Base-by-base conservation (phyloP, 192 early-diverging fungal genomes). In the Backusella macrospora region DNA sequence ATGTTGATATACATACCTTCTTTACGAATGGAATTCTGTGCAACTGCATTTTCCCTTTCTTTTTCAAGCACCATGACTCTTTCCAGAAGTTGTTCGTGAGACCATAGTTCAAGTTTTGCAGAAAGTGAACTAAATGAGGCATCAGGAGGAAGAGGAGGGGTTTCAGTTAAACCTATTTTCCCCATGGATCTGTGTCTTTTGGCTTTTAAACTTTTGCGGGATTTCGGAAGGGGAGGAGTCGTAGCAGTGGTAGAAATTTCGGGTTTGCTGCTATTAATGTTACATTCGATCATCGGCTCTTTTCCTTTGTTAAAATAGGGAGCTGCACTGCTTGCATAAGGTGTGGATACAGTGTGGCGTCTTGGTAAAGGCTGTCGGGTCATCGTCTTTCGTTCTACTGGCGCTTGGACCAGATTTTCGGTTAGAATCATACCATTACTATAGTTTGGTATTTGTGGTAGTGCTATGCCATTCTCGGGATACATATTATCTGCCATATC, bases 301-400 rank as follows among this genome's bases (percentile, higher is more conserved):
- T 76, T 62, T 59, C 65, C 63, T 44, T 74, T 68, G 23, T 68
- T 68, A 23, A 21, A 59, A 59, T 59, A 59, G 52, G 52, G 52
- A 59, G 52, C 42, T 7, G 18, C 14, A 42, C 44, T 68, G 12
- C 49, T 43, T 48, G 52, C 62, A 70, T 76, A 76, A 45, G 74
- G 74, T 18, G 74, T 76, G 62, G 74, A 70, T 40, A 76, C 74
- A 26, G 74, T 76, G 37, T 76, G 74, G 38, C 74, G 68, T 21
- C 74, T 52, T 49, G 74, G 74, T 47, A 76, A 62, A 16, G 52
- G 70, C 5, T 52, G 70, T 43, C 52, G 21, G 37, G 39, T 23
- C 4, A 23, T 59, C 26, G 23, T 4, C 18, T 43, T 71, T 62
- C 70, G 18, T 6, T 43, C 49, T 10, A 59, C 26, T 1, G 21